Percentiles rank a stretch among this genome's conserved stretches.
Conservation (phyloP, 2,329 filamentous ascomycete genomes). For the Colletotrichum costaricense region DNA sequence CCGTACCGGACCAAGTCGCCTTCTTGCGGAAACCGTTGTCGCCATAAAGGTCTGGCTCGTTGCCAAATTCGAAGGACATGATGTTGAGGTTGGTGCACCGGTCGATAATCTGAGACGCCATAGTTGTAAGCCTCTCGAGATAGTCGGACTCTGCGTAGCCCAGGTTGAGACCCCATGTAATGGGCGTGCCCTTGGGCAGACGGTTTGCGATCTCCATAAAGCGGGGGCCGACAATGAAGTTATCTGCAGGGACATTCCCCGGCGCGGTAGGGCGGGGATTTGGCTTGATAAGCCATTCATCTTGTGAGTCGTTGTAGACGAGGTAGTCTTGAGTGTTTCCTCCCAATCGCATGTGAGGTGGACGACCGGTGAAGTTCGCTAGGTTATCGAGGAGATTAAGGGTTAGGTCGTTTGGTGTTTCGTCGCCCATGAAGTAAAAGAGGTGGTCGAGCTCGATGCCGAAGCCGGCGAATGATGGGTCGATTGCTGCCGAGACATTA, state of each 20-base stretch:
- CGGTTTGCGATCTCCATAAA: constrained; percentile 34
- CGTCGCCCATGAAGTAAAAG: constrained; percentile 33
- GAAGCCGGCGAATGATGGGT: constrained; percentile 33
- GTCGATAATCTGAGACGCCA: constrained; percentile 29
- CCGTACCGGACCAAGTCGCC: constrained; percentile 13
- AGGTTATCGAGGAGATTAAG: constrained; percentile 26
- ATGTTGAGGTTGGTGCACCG: constrained; percentile 31
- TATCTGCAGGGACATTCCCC: constrained; percentile 25
- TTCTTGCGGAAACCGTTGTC: constrained; percentile 17
- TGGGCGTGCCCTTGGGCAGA: constrained; percentile 26
- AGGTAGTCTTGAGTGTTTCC: constrained; percentile 33
- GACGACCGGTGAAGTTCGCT: constrained; percentile 29
- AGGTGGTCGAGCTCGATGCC: constrained; percentile 32
- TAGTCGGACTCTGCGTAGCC: constrained; percentile 26
- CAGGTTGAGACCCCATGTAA: constrained; percentile 32
- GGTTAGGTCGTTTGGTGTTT: constrained; percentile 27
- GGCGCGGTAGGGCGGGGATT: constrained; percentile 13
- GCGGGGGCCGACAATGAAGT: constrained; percentile 30
- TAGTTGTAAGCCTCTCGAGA: constrained; percentile 25
- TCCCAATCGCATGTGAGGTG: constrained; percentile 22
- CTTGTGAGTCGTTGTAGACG: constrained; percentile 29
- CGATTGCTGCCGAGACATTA: constrained; percentile 18
- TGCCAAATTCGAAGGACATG: constrained; percentile 31
- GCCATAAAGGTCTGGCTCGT: constrained; percentile 32
- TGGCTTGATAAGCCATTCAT: constrained; percentile 29